These are phyloP conservation scores for Acephala macrosclerotiorum DNA, from an alignment of 2,329 filamentous ascomycete species.

Conservation along the genomic window DNA sequence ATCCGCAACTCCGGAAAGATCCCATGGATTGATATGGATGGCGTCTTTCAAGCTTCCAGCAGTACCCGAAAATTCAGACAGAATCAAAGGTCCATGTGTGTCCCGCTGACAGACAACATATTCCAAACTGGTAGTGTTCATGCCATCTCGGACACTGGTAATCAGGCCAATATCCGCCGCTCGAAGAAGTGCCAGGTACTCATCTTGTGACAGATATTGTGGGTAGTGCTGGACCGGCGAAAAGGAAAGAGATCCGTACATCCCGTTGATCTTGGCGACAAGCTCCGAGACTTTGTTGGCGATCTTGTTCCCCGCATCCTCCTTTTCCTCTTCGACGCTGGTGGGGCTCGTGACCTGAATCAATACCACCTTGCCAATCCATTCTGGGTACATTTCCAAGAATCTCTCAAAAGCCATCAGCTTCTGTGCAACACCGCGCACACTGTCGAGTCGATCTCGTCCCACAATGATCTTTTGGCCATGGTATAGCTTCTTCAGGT, in stretches of 20 bases:
- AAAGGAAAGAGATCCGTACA: conserved; percentile 86
- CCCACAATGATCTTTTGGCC: conserved; percentile 96
- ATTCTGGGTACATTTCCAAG: conserved; percentile 88
- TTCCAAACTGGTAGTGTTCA: conserved; percentile 97
- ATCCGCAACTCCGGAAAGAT: conserved; percentile 82
- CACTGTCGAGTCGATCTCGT: conserved; percentile 90
- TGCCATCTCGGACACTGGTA: conserved; percentile 93
- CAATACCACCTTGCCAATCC: conserved; percentile 89
- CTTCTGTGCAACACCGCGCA: conserved; percentile 94
- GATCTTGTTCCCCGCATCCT: conserved; percentile 80
- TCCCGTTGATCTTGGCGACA: conserved; percentile 89
- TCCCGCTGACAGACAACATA: conserved; percentile 93
- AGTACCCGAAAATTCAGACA: conserved; percentile 96
- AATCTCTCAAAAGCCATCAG: conserved; percentile 94
- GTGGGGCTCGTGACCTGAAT: conserved; percentile 95
- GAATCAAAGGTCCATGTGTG: conserved; percentile 84
- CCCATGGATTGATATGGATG: conserved; percentile 97
- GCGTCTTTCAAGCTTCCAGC: conserved; percentile 85
- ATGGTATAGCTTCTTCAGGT: conserved; percentile 79
- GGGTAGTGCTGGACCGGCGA: conserved; percentile 94
- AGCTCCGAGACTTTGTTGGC: conserved; percentile 90
- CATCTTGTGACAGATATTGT: conserved; percentile 86
- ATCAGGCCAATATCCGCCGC: conserved; percentile 92
- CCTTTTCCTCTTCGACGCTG: conserved; percentile 78
- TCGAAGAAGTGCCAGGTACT: conserved; percentile 94